Base-by-base conservation (phyloP, 495 filamentous ascomycete species). In the Aspergillus panamensis region DNA sequence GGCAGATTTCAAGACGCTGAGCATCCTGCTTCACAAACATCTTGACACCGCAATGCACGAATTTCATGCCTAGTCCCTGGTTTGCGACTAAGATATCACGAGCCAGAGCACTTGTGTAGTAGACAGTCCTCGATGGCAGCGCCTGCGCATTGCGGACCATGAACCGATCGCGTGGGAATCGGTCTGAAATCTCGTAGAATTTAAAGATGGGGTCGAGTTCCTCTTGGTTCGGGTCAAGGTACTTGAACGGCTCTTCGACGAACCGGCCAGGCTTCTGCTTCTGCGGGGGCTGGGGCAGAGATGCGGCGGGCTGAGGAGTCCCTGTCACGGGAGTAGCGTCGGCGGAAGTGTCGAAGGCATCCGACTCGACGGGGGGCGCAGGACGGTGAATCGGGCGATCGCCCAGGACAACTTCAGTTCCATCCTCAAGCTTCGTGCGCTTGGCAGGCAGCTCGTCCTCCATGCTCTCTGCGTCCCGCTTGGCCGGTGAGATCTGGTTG, bases 21-120 rank as follows among this genome's bases (percentile, higher is more conserved):
- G 89, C 88, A 64, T 97, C 92, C 66, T 98, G 94, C 75, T 93
- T 94, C 72, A 97, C 90, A 71, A 96, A 97, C 86, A 97, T 96
- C 76, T 96, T 96, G 29, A 98, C 90, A 58, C 94, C 94, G 57
- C 88, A 92, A 72, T 98, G 94, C 39, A 97, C 87, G 68, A 98
- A 97, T 72, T 91, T 96, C 72, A 97, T 85, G 25, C 92, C 91
- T 13, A 85, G 85, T 21, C 88, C 88, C 69, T 96, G 91, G 68
- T 97, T 98, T 52, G 82, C 72, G 8, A 73, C 75, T 3, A 98
- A 80, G 52, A 98, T 95, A 59, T 90, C 86, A 13, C 88, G 85
- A 1, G 89, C 88, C 10, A 97, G 79, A n/a, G 83, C 78, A 53
- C 85, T 90, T 49, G 91, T 96, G 77, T 97, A 98, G 80, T 98